A percentile compares a stretch with the other conserved stretches of the same genome.
Conservation (phyloP, 129 eudicot genomes). For the Artemisia annua region DNA sequence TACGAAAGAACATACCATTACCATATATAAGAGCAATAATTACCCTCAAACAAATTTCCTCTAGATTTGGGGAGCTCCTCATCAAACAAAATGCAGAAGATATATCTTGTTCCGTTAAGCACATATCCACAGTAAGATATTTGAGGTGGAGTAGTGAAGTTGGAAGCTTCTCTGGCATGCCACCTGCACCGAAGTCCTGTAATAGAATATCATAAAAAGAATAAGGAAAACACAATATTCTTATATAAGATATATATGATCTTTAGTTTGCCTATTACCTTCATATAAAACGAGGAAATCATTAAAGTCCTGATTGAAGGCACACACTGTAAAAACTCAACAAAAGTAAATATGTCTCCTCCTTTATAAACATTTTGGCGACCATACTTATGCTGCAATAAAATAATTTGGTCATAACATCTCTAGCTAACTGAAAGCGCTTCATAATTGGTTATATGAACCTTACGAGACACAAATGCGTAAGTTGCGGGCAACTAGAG, state of each 20-base stretch:
- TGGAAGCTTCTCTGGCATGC: background rate
- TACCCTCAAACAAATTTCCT: background rate
- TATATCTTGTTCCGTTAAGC: background rate
- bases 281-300: background rate
- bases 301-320: background rate
- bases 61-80: slow-evolving; percentile 2
- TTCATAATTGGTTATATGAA: background rate
- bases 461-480: slow-evolving; percentile 2
- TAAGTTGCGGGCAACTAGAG: slow-evolving; percentile 24
- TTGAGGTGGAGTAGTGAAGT: background rate
- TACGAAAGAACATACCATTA: background rate
- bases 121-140: background rate
- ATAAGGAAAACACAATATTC: background rate
- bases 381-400: too few species aligned
- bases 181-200: background rate
- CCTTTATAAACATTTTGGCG: too few species aligned
- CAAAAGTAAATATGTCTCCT: too few species aligned
- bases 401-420: too few species aligned
- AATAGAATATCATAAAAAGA: background rate
- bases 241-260: background rate
- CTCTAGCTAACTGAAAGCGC: background rate
- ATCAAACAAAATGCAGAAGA: background rate
- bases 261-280: background rate
- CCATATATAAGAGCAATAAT: background rate
- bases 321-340: background rate